Evolutionary conservation across 257 asterid genomes (phyloP), one percentile per base, ranked within the genome.

Genomic region (Scutellaria minor): DNA sequence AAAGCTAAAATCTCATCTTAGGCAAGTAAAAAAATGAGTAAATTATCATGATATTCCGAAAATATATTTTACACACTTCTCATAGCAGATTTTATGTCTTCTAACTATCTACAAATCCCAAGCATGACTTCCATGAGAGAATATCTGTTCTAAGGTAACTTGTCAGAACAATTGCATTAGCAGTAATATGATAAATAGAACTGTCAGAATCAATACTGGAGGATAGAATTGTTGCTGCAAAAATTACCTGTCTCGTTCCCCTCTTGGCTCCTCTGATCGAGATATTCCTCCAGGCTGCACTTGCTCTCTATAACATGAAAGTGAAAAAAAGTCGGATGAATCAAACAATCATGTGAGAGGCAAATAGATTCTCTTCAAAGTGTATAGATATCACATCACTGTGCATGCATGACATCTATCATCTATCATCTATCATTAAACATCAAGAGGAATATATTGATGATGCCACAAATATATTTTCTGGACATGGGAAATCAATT

Each of bases 221-320:
- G 56, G 7, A 46, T 47, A 52, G 20, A 44, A 11, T 18, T 20
- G 35, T 59, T 18, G 44, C 41, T 1, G 40, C 22, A 42, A 39
- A 13, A 12, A 64, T 75, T 84, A 92, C 97, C 96, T 84, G 40
- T 87, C 97, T 59, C 84, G 78, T 79, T 90, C 98, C 69, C 72
- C 84, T 81, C 92, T 90, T 53, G 99, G 98, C 80, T 95, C 99
- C 85, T 85, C 99, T 22, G 99, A 90, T 60, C 90, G 86, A 54
- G 98, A 85, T 86, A 75, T 74, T 79, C 91, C 96, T 59, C 92
- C 97, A 76, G 97, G 12, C 81, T 79, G 97, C 52, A 76, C 78
- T 80, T 84, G 93, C 79, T 94, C 98, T 73, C 98, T 95, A 80
- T 24, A 67, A 77, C 60, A 79, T 39, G 68, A 60, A 47, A 2